Percentiles rank a stretch among this genome's conserved stretches.
Evolutionary conservation across 257 asterid species (phyloP).

Genomic region (Capsicum chinense): DNA sequence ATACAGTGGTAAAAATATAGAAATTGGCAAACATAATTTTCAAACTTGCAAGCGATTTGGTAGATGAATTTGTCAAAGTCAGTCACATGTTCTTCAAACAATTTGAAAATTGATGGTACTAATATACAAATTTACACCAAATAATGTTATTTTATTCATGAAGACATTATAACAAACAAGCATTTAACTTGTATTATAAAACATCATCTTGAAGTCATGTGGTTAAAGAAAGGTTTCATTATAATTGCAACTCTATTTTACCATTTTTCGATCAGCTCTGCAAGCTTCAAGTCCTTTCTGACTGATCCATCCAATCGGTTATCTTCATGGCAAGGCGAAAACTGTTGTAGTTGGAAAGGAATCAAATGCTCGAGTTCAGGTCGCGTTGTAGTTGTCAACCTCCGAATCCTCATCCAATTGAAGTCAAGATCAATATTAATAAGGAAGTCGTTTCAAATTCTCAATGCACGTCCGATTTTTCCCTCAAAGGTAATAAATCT

Average conservation of each 20-base stretch:
- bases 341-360: slow-evolving; percentile 34
- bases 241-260: slow-evolving; percentile 2
- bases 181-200: neutral
- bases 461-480: neutral
- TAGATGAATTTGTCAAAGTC: neutral
- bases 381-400: slow-evolving; percentile 22
- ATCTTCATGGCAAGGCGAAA: slow-evolving; percentile 20
- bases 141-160: neutral
- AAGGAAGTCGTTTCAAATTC: slow-evolving; percentile 18
- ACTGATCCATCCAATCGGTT: slow-evolving; percentile 26
- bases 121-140: neutral
- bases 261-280: slow-evolving; percentile 17
- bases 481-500: slow-evolving; percentile 25
- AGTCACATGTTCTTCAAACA: neutral
- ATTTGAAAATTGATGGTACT: neutral
- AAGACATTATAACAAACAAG: neutral
- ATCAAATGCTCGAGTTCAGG: slow-evolving; percentile 26
- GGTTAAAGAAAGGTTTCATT: neutral
- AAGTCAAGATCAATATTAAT: slow-evolving; percentile 19
- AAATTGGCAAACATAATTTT: neutral
- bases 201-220: neutral
- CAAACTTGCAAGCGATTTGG: neutral
- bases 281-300: slow-evolving; percentile 20
- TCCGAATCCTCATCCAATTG: slow-evolving; percentile 24
- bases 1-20: no score